Base-by-base conservation (phyloP, 441 rosid species). In the Adansonia madagascariensis region DNA sequence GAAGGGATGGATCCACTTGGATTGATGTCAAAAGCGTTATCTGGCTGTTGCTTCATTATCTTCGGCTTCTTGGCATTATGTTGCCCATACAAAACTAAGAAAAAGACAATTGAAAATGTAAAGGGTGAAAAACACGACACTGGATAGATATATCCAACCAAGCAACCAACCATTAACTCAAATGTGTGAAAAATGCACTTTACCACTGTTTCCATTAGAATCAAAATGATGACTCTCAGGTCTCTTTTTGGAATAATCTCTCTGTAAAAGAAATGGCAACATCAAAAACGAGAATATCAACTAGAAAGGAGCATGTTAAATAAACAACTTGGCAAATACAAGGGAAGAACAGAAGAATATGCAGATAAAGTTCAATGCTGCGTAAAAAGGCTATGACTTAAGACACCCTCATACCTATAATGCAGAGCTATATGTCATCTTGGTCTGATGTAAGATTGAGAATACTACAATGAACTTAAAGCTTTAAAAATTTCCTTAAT, bases 201-300 rank as follows among this genome's bases (percentile, higher is more conserved):
- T 86, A 92, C 91, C 95, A 84, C 85, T 85, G 61, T 85, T 86
- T 83, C 97, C 97, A 84, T 89, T 93, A 77, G 88, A 91, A 75
- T 93, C 98, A 81, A 89, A 91, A 84, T 88, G 94, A 83, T 87
- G 92, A 84, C 77, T 79, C 83, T 91, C 98, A 67, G 75, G 56
- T 87, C 95, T 91, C 94, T 81, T 97, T 89, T 83, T 94, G 70
- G 85, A 84, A 82, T 85, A 85, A 75, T 93, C 94, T 86, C 91
- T 89, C 99, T 97, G 94, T 85, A 81, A 74, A 80, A 73, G 72
- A 27, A 83, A 46, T 59, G 60, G 53, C 24, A 68, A 17, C 76
- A 57, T 43, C 43, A 43, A 73, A 41, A 18, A 73, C 20, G 52
- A 73, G 53, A 73, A 20, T 44, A 59, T 57, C 76, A 41, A 73